These are phyloP conservation scores for Antrodiella citrinella DNA, from an alignment of 768 basidiomycete genomes.

Conservation along the genomic window DNA sequence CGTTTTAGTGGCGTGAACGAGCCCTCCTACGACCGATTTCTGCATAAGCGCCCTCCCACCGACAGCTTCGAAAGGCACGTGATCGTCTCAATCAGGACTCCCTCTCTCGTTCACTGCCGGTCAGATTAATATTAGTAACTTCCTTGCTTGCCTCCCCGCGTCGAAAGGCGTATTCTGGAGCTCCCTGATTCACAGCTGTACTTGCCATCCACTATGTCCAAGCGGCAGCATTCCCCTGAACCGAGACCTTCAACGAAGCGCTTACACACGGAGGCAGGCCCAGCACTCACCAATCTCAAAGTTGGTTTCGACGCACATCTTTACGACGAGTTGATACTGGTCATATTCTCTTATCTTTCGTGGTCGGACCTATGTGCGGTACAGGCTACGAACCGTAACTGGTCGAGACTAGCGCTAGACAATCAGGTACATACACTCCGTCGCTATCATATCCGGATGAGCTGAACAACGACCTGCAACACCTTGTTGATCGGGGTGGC, in stretches of 20 bases:
- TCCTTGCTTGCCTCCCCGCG: too few relatives aligned
- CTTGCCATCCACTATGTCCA: too few relatives aligned
- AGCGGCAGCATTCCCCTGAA: background rate
- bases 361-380: constrained; percentile 59
- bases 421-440: constrained; percentile 43
- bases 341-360: constrained; percentile 64
- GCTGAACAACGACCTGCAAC: constrained; percentile 9
- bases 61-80: too few relatives aligned
- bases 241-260: constrained; percentile 20
- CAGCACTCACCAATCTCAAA: constrained; percentile 9
- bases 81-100: too few relatives aligned
- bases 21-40: too few relatives aligned
- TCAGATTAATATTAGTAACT: too few relatives aligned
- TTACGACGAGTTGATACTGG: constrained; percentile 70
- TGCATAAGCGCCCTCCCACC: too few relatives aligned
- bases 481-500: background rate
- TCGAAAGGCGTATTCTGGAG: too few relatives aligned
- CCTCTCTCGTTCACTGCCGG: too few relatives aligned
- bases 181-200: too few relatives aligned
- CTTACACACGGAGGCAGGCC: constrained; percentile 24
- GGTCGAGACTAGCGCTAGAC: constrained; percentile 59
- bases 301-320: constrained; percentile 43
- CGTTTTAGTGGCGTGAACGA: too few relatives aligned
- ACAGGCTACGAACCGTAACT: constrained; percentile 56
- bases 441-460: background rate